Conservation (phyloP, 2,329 filamentous ascomycete species). For the Fusarium abutilonis region DNA sequence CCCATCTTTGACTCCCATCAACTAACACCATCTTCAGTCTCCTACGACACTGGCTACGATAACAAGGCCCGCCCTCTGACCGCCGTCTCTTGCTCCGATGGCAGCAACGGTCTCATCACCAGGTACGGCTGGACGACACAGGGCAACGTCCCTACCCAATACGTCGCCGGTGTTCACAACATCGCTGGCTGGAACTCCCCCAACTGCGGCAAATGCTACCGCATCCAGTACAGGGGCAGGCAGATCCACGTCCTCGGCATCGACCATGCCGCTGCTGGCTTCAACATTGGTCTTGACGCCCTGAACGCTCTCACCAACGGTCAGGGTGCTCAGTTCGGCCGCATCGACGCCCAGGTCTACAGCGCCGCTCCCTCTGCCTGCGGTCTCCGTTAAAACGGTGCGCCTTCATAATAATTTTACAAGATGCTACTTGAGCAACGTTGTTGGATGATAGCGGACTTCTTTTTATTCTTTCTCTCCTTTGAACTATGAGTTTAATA, state of each 20-base stretch:
- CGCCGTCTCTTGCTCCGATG: constrained; percentile 73
- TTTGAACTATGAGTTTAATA: constrained; percentile 42
- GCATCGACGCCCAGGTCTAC: constrained; percentile 59
- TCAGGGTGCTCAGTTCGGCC: constrained; percentile 60
- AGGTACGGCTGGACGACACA: constrained; percentile 68
- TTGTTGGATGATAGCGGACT: constrained; percentile 17
- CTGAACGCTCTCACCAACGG: constrained; percentile 66
- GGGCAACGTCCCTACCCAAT: constrained; percentile 60
- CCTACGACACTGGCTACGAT: constrained; percentile 79
- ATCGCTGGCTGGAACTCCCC: constrained; percentile 66
- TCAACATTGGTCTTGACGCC: constrained; percentile 67
- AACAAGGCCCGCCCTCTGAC: constrained; percentile 63
- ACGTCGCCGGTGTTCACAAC: constrained; percentile 63
- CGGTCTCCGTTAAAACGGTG: constrained; percentile 46
- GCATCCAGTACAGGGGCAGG: constrained; percentile 60
- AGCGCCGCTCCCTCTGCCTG: constrained; percentile 59
- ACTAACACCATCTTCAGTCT: constrained; percentile 58
- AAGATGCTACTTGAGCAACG: constrained; percentile 18
- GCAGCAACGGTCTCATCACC: constrained; percentile 71
- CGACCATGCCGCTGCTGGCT: constrained; percentile 60
- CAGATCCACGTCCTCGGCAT: constrained; percentile 66
- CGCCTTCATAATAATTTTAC: constrained; percentile 21
- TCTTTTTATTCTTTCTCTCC: constrained; percentile 35
- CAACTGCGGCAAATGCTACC: constrained; percentile 69
- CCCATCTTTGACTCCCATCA: neutral